A percentile compares a stretch with the other conserved stretches of the same genome.
Evolutionary conservation across 148 eudicot species (phyloP).

Genomic region (Silene conica): DNA sequence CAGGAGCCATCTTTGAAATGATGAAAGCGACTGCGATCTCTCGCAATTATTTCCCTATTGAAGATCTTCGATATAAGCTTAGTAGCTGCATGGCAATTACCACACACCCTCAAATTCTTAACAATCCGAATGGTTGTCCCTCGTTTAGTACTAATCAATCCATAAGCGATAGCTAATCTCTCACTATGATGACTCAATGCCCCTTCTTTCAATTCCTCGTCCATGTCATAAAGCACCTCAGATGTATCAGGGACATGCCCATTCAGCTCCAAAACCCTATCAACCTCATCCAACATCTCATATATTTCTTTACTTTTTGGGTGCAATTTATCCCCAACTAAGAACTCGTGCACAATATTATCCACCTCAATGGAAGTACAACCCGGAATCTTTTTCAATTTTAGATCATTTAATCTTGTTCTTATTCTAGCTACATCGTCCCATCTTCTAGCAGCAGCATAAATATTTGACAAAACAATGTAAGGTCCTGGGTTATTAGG

Average conservation of each 20-base stretch:
- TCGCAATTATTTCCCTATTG: conserved; percentile 42
- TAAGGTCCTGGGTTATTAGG: conserved; percentile 46
- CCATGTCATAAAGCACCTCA: conserved; percentile 43
- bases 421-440: conserved; percentile 48
- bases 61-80: conserved; percentile 42
- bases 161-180: conserved; percentile 49
- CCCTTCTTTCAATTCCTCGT: conserved; percentile 45
- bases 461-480: conserved; percentile 48
- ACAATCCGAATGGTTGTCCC: conserved; percentile 46
- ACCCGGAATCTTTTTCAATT: conserved; percentile 50
- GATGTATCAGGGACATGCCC: conserved; percentile 50
- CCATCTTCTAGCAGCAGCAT: conserved; percentile 43
- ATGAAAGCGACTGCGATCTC: conserved; percentile 51
- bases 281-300: conserved; percentile 44
- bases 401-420: conserved; percentile 36
- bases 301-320: conserved; percentile 39
- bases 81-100: conserved; percentile 49
- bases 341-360: conserved; percentile 47
- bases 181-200: conserved; percentile 46
- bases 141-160: conserved; percentile 46
- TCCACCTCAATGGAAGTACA: conserved; percentile 59
- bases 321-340: conserved; percentile 51
- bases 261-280: conserved; percentile 25
- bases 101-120: conserved; percentile 51
- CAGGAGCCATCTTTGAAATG: conserved; percentile 51